Percentiles rank a stretch among this genome's conserved stretches.
Conservation (phyloP, 768 basidiomycete species). For the Hydnomerulius pinastri region DNA sequence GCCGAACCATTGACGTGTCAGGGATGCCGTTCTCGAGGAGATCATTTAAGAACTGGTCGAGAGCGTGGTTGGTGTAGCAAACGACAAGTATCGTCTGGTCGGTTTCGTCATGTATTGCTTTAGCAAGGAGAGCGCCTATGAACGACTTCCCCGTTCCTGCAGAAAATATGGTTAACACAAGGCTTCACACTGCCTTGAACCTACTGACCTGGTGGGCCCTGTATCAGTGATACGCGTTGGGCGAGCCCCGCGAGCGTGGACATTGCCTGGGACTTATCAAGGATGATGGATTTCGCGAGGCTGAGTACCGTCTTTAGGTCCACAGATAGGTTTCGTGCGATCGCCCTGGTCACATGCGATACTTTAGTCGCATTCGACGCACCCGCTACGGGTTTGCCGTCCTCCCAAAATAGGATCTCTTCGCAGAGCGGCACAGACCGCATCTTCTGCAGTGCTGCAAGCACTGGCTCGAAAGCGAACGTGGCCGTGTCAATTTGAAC, state of each 20-base stretch:
- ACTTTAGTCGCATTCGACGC: conserved; percentile 5
- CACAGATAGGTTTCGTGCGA: conserved; percentile 33
- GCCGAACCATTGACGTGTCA: conserved; percentile 47
- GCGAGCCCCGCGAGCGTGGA: conserved; percentile 55
- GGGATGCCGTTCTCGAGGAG: conserved; percentile 63
- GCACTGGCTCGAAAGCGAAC: conserved; percentile 64
- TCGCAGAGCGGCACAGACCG: conserved; percentile 46
- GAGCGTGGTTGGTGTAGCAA: conserved; percentile 75
- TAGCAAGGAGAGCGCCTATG: conserved; percentile 67
- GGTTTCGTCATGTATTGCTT: conserved; percentile 53
- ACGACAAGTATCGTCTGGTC: conserved; percentile 60
- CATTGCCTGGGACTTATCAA: conserved; percentile 53
- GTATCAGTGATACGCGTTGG: conserved; percentile 61
- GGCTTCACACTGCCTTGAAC: background rate
- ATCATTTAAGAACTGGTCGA: conserved; percentile 69
- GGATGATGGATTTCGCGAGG: conserved; percentile 39
- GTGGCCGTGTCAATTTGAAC: conserved; percentile 64
- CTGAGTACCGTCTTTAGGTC: conserved; percentile 44
- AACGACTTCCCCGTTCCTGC: conserved; percentile 77
- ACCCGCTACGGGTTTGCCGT: conserved; percentile 21
- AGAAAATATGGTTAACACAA: background rate
- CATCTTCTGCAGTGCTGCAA: conserved; percentile 56
- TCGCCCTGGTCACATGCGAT: conserved; percentile 25
- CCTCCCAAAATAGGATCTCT: conserved; percentile 59
- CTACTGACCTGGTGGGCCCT: conserved; percentile 68